Base-by-base conservation (phyloP, 352 stramenopile species). In the Phytopythium aichiense region DNA sequence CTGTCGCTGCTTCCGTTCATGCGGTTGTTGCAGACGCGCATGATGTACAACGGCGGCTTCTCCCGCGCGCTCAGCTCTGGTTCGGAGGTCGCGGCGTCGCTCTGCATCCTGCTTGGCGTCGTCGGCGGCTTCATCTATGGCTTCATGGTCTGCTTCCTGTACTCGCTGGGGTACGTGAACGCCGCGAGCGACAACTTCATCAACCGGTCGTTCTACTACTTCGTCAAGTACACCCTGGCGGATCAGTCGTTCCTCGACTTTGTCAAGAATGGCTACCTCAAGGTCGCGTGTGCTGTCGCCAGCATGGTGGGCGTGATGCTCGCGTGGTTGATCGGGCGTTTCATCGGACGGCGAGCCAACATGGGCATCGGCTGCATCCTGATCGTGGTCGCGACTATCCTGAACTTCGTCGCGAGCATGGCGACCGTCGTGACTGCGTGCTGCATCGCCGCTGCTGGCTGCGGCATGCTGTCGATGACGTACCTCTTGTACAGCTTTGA, bases 11-110 rank as follows among this genome's bases (percentile, higher is more conserved):
- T 95, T 45, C 87, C 87, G 38, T 95, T 95, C 58, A 92, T 95
- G 81, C 83, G 83, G 13, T 90, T 92, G 35, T 69, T 95, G 23
- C 87, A 95, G 60, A 92, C 84, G 7, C 83, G 87, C 22, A 91
- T 91, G 56, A 89, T 95, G 74, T 95, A 92, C 72, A 95, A 92
- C 48, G 84, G 87, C 16, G 87, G 87, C 46, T 95, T 95, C 59
- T 91, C 87, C 8, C 75, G 84, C 48, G 72, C 87, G 5, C 51
- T 95, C 35, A 88, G 80, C 37, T 91, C 83, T 51, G 87, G 81
- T 7, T 91, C 83, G 1, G 84, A 95, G 35, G 84, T 92, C n/a
- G 87, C 87, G 0, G 86, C 86, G 18, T 93, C 84, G 43, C 71
- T 95, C 42, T 80, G 77, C 52, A 90, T 93, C 59, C 64, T 95